These are phyloP conservation scores for Canna indica DNA, from an alignment of 176 grass and related monocot species.

Conservation along the genomic window DNA sequence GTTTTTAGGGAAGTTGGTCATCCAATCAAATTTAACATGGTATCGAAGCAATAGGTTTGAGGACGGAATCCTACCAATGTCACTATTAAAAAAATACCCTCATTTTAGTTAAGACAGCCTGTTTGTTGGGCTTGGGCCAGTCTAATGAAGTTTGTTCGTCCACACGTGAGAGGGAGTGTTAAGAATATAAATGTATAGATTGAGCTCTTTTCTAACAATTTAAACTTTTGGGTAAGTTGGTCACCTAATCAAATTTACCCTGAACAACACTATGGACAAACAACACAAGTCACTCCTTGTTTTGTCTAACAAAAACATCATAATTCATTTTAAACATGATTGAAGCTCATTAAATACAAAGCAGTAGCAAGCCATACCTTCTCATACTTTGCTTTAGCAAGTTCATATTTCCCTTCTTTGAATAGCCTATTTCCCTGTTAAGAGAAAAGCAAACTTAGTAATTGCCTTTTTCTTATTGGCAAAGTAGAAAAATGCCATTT, in stretches of 20 bases:
- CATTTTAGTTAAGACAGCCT: no score
- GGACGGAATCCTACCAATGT: no score
- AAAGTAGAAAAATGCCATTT: conserved; percentile 14
- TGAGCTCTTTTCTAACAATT: no score
- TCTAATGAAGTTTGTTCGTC: no score
- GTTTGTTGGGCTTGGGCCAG: no score
- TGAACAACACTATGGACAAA: not conserved
- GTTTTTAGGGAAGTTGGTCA: no score
- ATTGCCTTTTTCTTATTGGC: not conserved
- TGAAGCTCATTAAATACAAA: not conserved
- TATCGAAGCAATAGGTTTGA: no score
- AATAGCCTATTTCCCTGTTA: conserved; percentile 91
- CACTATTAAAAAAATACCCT: no score
- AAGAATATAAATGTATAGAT: no score
- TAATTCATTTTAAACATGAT: not conserved
- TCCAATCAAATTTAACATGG: no score
- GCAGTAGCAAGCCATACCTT: conserved; percentile 35
- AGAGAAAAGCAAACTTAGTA: conserved; percentile 12
- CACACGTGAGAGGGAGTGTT: no score
- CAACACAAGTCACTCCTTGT: not conserved
- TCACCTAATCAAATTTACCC: not conserved
- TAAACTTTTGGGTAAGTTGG: no score
- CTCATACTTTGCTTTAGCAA: conserved; percentile 94
- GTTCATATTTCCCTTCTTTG: conserved; percentile 94
- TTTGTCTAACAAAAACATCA: not conserved